Conservation (phyloP, 1,284 basidiomycete species). For the Mrakiaceae sp. region DNA sequence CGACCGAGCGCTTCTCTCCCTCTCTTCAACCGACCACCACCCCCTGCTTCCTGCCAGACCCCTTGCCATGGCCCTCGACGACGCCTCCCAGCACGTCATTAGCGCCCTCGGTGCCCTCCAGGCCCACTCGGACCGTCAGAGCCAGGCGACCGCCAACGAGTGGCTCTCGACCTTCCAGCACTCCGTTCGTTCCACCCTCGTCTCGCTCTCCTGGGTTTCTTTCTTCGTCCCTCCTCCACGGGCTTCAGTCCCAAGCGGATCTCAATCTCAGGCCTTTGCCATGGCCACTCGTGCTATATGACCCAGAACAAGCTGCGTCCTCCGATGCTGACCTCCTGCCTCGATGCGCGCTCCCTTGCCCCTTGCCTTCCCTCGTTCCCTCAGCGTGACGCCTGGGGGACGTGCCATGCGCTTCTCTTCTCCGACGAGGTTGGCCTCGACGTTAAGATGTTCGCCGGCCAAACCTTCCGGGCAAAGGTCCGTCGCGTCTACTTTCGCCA, state of each 20-base stretch:
- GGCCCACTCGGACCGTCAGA: conserved; percentile 4
- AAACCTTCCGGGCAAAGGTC: conserved; percentile 92
- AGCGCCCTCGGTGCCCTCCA: conserved; percentile 12
- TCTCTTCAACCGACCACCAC: too few species aligned
- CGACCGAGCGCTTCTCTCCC: too few species aligned
- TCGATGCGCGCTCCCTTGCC: too few species aligned
- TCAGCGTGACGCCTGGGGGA: conserved; percentile 93
- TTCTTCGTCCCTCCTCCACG: too few species aligned
- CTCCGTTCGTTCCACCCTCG: conserved; percentile 55
- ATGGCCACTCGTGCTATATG: background rate
- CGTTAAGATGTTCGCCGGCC: conserved; percentile 87
- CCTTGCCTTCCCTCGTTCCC: conserved; percentile 32
- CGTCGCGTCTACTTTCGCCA: conserved; percentile 25
- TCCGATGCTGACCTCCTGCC: too few species aligned
- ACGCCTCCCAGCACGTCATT: conserved; percentile 12
- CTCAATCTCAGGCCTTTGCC: conserved; percentile 25
- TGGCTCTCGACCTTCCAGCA: conserved; percentile 96
- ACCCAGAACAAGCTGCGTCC: too few species aligned
- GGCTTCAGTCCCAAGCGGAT: too few species aligned
- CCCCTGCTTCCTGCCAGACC: too few species aligned
- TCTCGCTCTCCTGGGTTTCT: background rate
- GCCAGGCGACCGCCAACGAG: conserved; percentile 49
- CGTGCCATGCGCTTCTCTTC: conserved; percentile 80
- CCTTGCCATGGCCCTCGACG: background rate
- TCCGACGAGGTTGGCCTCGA: conserved; percentile 65